Percentiles rank a stretch among this genome's conserved stretches.
These are phyloP conservation scores for Hortiboletus campestris DNA, from an alignment of 768 basidiomycete genomes.

Conservation along the genomic window DNA sequence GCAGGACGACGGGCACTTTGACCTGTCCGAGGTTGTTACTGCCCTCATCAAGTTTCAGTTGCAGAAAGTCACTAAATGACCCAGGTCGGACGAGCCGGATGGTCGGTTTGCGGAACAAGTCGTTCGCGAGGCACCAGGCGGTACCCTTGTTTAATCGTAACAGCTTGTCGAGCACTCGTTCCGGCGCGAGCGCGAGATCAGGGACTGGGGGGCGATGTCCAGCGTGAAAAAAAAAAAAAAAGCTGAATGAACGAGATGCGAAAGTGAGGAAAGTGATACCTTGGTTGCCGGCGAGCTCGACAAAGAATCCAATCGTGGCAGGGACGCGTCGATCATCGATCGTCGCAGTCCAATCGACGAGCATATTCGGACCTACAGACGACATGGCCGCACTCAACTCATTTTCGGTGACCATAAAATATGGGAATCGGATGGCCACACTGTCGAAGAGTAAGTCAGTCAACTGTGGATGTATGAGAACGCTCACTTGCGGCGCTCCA, in stretches of 20 bases:
- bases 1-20: conserved; percentile 24
- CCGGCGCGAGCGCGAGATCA: neutral
- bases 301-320: conserved; percentile 16
- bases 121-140: neutral
- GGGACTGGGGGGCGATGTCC: neutral
- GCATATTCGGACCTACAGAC: neutral
- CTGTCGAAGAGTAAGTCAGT: neutral
- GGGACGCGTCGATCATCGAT: conserved; percentile 6
- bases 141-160: neutral
- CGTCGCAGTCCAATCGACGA: conserved; percentile 17
- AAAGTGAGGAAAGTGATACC: neutral
- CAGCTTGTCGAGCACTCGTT: conserved; percentile 11
- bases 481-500: conserved; percentile 14
- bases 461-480: neutral
- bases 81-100: conserved; percentile 20
- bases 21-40: conserved; percentile 8
- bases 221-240: neutral
- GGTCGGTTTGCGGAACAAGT: conserved; percentile 12
- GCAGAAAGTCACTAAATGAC: conserved; percentile 23
- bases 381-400: conserved; percentile 9
- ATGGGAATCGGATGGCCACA: conserved; percentile 8
- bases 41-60: conserved; percentile 12
- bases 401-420: conserved; percentile 11
- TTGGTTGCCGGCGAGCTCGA: conserved; percentile 7
- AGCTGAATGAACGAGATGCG: neutral